Evolutionary conservation across 2,329 filamentous ascomycete genomes (phyloP), one percentile per base, ranked within the genome.

Genomic region (Curvularia hawaiiensis): DNA sequence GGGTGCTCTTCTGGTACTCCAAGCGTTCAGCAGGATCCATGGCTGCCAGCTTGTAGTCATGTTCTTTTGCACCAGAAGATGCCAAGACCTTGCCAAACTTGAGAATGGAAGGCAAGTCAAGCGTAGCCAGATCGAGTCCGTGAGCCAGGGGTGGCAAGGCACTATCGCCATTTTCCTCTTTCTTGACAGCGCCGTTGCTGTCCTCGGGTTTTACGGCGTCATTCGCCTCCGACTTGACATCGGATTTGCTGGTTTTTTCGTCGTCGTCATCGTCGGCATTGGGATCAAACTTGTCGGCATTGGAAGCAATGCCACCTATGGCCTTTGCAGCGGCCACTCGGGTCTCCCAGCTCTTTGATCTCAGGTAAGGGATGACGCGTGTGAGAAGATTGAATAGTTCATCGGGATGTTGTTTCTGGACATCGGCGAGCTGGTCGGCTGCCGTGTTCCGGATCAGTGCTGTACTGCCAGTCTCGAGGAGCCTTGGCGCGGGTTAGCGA

Each of bases 391-490:
- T 97, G 79, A 98, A 98, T 1, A 99, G 83, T 77, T 99, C 96
- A 79, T 99, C 94, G 0, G 95, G 95, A 70, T 98, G 95, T 76
- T 95, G 91, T 75, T 97, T 98, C 79, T 99, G 96, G 77, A 97
- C 95, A 79, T 99, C 95, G 61, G 93, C 95, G 62, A 99, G 85
- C 79, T 99, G 95, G 73, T 96, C 92, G 61, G 96, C 95, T 61
- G 95, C 96, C 62, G 95, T 99, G 74, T 97, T 96, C 67, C 96
- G 89, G 74, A 99, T 98, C 66, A 99, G 84, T 74, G 90, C 89
- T 59, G 95, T 99, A 79, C 94, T 98, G 69, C 95, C 95, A 56
- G 95, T 98, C 84, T 99, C 95, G 69, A 99, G 88, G 75, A 99
- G 87, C 64, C 93, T 97, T 77, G 70, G 67, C 62, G 54, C 22